Base-by-base conservation (phyloP, 2,329 filamentous ascomycete species). In the Chaetothyriales sp. region DNA sequence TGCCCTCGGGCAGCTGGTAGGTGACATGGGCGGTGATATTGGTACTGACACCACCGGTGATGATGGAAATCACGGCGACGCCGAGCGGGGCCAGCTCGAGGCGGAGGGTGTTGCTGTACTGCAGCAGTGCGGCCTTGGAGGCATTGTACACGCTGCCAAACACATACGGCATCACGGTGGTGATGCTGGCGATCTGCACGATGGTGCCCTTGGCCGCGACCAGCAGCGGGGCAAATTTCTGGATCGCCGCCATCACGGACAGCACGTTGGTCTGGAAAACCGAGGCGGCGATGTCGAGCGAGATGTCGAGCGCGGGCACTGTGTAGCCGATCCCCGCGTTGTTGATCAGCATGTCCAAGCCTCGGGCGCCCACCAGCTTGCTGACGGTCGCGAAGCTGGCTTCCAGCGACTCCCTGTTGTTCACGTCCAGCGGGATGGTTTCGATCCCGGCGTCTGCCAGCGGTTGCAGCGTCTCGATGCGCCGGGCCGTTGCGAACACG, bases 1-100 rank as follows among this genome's bases (percentile, higher is more conserved):
- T 58, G 43, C 54, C 32, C 15, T 49, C 43, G 2, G 57, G 57
- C 18, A 59, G 25, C 28, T 53, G 48, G 9, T 52, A 49, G 18
- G 47, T 53, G 32, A 51, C 48, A 19, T 58, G 56, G 12, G 48
- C 42, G 8, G 47, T 39, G 57, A 81, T 78, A 28, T 75, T 75
- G 43, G 71, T 75, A 60, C 75, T 72, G 28, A 81, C 78, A 8
- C 78, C 78, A 8, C 79, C 79, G 1, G 79, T 81, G 5, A 81
- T 68, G 26, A 76, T 66, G 2, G 75, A 73, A 51, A 71, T 72
- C 36, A 79, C 72, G 42, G 70, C 67, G 53, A 76, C 71, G 10
- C 70, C 73, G 44, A 58, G 70, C 10, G 61, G 60, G 3, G 56
- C 57, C 4, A 58, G 42, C 42, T 58, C 56, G 18, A 80, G 71